phyloP scores from a whole-genome alignment of 2,329 filamentous ascomycete genomes.

The Epichloe hybrida region DNA sequence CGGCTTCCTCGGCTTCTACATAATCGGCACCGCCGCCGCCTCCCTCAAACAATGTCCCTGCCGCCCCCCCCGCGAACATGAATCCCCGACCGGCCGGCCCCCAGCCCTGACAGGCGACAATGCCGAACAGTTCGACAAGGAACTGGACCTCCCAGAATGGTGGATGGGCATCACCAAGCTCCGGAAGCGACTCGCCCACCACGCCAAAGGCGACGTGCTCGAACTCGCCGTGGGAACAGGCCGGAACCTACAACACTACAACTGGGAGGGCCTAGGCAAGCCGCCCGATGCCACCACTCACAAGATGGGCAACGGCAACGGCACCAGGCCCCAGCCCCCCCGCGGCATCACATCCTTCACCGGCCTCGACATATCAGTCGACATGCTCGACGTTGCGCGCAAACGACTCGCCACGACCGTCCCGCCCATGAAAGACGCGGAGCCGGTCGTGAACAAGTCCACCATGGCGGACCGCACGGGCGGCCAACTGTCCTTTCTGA shows the following conservation, averaged over 20 bases:
- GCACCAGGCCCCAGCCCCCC: not conserved
- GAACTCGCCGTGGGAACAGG: slow-evolving; percentile 52
- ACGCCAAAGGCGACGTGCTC: slow-evolving; percentile 42
- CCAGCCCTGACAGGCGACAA: slow-evolving; percentile 30
- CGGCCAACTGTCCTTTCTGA: slow-evolving; percentile 25
- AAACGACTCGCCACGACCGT: slow-evolving; percentile 34
- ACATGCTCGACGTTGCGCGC: slow-evolving; percentile 47
- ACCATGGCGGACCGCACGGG: slow-evolving; percentile 21
- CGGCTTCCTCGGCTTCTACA: slow-evolving; percentile 32
- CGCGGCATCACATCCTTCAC: slow-evolving; percentile 40
- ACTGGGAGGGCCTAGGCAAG: slow-evolving; percentile 33
- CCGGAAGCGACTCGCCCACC: slow-evolving; percentile 32
- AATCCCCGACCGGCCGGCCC: slow-evolving; percentile 34
- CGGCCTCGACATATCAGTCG: slow-evolving; percentile 45
- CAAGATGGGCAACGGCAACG: not conserved
- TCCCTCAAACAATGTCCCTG: slow-evolving; percentile 17
- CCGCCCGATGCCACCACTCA: not conserved
- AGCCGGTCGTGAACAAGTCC: slow-evolving; percentile 19
- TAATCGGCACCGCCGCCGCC: slow-evolving; percentile 25
- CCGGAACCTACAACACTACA: slow-evolving; percentile 45
- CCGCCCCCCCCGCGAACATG: slow-evolving; percentile 18
- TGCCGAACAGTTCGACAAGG: slow-evolving; percentile 43
- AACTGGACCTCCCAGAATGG: slow-evolving; percentile 43
- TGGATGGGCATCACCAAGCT: slow-evolving; percentile 41
- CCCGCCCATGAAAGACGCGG: slow-evolving; percentile 21